These are phyloP conservation scores for Cucurbita pepo DNA, from an alignment of 306 rosid genomes.

Conservation along the genomic window DNA sequence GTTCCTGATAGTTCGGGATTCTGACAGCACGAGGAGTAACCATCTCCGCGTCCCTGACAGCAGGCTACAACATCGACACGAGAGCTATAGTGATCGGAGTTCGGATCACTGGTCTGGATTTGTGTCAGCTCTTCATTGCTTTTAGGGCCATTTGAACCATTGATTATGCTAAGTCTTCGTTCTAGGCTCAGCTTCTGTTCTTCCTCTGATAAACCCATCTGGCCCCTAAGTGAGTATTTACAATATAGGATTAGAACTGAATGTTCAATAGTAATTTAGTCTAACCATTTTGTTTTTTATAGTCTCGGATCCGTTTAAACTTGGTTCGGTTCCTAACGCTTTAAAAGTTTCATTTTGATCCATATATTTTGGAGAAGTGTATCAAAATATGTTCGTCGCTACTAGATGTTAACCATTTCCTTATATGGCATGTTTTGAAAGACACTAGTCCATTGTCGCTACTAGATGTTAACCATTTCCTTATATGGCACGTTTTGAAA, in stretches of 20 bases:
- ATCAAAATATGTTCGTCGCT: background rate
- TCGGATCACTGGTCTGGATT: conserved; percentile 8
- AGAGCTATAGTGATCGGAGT: conserved; percentile 3
- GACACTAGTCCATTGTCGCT: background rate
- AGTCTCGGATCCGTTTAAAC: no score
- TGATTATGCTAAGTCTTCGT: conserved; percentile 34
- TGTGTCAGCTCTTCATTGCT: conserved; percentile 12
- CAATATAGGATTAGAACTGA: background rate
- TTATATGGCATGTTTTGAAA: background rate
- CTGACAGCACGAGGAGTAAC: conserved; percentile 36
- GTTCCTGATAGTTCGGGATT: conserved; percentile 17
- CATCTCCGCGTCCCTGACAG: conserved; percentile 37
- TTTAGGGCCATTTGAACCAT: conserved; percentile 14
- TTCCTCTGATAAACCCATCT: conserved; percentile 77
- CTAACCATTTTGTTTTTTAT: background rate
- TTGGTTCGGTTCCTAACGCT: background rate
- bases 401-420: background rate
- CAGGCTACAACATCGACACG: conserved; percentile 26
- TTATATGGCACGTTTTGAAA: background rate
- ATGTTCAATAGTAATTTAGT: background rate
- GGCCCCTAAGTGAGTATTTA: conserved; percentile 42
- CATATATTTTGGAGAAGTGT: background rate
- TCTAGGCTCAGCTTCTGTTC: conserved; percentile 50
- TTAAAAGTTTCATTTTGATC: background rate
- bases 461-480: background rate